These are phyloP conservation scores for Paracoccidioides brasiliensis DNA, from an alignment of 2,329 filamentous ascomycete genomes.

Conservation along the genomic window DNA sequence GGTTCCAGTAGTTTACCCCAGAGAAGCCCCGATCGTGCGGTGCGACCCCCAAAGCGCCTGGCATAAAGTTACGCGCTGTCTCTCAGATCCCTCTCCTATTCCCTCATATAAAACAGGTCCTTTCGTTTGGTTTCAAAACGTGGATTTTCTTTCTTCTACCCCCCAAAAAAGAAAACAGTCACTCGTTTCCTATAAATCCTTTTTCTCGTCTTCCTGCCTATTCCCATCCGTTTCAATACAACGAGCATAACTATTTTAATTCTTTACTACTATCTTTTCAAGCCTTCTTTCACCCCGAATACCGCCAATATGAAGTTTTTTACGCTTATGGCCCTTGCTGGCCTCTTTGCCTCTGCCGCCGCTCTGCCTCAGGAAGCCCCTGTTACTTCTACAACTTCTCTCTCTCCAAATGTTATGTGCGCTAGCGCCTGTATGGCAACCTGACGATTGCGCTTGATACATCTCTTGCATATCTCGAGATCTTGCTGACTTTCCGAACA, in stretches of 20 bases:
- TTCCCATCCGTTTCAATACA: background rate
- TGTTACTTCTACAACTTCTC: slow-evolving; percentile 19
- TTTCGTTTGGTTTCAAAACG: background rate
- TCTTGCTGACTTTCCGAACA: slow-evolving; percentile 4
- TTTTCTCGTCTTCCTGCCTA: background rate
- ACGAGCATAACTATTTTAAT: background rate
- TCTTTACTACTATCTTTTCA: background rate
- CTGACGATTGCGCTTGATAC: background rate
- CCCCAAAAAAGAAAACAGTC: background rate
- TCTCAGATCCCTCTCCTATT: background rate
- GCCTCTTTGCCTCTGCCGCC: slow-evolving; percentile 33
- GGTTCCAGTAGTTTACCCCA: background rate
- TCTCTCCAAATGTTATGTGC: slow-evolving; percentile 23
- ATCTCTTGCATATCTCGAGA: background rate
- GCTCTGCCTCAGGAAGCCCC: slow-evolving; percentile 27
- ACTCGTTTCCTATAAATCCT: background rate
- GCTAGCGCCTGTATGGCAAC: slow-evolving; percentile 24
- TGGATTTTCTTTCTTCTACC: background rate
- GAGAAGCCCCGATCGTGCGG: background rate
- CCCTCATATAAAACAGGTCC: background rate
- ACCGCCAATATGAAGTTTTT: slow-evolving; percentile 28
- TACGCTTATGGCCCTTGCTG: slow-evolving; percentile 31
- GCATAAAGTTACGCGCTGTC: background rate
- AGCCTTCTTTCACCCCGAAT: background rate
- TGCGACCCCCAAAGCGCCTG: background rate